Evolutionary conservation across 768 basidiomycete species (phyloP).

Genomic region (Hydnum rufescens): DNA sequence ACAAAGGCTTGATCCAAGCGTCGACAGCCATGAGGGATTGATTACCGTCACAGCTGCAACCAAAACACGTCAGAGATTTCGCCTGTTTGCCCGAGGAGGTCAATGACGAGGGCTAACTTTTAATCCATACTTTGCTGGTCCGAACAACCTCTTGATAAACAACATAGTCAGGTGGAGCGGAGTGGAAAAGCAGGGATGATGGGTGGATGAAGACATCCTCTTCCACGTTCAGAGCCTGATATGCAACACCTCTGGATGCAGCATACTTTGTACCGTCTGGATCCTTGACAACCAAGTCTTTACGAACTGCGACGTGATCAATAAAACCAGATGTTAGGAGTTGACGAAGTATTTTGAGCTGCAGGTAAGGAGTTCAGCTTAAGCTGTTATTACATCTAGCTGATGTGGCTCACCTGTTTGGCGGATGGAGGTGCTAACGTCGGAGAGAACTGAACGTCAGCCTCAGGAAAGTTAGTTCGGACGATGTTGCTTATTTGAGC

Average conservation of each 20-base stretch:
- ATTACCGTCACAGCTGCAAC: conserved; percentile 57
- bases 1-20: conserved; percentile 63
- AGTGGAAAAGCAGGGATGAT: conserved; percentile 53
- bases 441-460: conserved; percentile 37
- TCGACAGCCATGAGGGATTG: conserved; percentile 74
- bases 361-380: neutral
- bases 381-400: neutral
- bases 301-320: conserved; percentile 84
- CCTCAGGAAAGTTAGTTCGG: conserved; percentile 48
- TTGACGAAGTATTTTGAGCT: conserved; percentile 84
- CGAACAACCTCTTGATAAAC: conserved; percentile 67
- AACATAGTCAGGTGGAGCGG: conserved; percentile 66
- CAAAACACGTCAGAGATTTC: too few relatives aligned
- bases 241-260: conserved; percentile 62
- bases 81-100: neutral
- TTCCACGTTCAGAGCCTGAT: conserved; percentile 58
- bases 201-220: conserved; percentile 87
- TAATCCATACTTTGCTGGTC: conserved; percentile 56
- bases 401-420: conserved; percentile 36
- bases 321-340: conserved; percentile 78
- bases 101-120: conserved; percentile 33
- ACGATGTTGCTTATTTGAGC: conserved; percentile 78
- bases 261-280: conserved; percentile 46
- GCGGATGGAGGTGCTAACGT: conserved; percentile 58
- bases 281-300: conserved; percentile 50